Conservation (phyloP, 179 eudicot species). For the Silene coronaria region DNA sequence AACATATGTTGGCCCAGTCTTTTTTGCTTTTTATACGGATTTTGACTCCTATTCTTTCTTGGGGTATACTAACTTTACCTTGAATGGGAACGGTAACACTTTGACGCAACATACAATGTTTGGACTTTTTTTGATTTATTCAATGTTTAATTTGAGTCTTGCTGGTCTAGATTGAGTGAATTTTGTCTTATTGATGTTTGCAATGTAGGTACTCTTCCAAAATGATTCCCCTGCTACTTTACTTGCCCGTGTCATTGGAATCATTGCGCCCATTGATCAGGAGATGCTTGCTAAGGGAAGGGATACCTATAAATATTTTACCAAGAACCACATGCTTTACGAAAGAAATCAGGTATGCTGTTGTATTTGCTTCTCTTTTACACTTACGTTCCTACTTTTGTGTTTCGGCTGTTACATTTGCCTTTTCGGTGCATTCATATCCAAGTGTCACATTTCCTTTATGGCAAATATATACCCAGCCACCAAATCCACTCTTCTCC, state of each 20-base stretch:
- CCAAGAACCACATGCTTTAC: slow-evolving; percentile 96
- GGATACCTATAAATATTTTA: slow-evolving; percentile 88
- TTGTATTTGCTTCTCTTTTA: slow-evolving; percentile 2
- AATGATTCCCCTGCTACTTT: slow-evolving; percentile 97
- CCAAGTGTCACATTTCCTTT: background rate
- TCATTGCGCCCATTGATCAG: slow-evolving; percentile 76
- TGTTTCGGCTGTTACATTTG: background rate
- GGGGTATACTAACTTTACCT: background rate
- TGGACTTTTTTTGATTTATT: background rate
- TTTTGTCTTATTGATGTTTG: slow-evolving; percentile 8
- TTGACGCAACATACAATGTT: background rate
- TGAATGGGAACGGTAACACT: background rate
- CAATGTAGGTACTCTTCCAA: slow-evolving; percentile 85
- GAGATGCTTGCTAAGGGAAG: slow-evolving; percentile 88
- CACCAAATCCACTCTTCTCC: background rate
- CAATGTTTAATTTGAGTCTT: background rate
- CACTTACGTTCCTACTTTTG: background rate
- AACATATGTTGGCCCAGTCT: background rate
- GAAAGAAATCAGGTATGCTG: slow-evolving; percentile 85
- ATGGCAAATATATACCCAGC: background rate
- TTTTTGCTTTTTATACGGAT: background rate
- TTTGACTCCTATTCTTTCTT: background rate
- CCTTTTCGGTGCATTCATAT: background rate
- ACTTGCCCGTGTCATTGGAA: slow-evolving; percentile 92
- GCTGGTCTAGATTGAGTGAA: slow-evolving; percentile 1